Evolutionary conservation across 768 basidiomycete species (phyloP), one percentile per base, ranked within the genome.

Genomic region (Macrolepiota fuliginosa): DNA sequence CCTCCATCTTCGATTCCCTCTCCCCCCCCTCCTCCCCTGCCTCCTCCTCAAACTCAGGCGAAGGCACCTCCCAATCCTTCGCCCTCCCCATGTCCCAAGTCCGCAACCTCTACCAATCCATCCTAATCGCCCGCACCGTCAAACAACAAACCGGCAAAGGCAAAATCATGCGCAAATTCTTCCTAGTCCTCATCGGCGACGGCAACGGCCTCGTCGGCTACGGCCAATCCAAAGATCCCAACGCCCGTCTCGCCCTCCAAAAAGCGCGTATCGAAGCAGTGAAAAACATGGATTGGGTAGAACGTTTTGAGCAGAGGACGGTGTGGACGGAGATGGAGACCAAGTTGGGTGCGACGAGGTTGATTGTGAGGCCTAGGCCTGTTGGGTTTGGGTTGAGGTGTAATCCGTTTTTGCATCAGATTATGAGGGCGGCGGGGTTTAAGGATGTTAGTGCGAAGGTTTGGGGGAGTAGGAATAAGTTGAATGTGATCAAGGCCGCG

Each of bases 371-470:
- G 25, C 91, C 90, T 0, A 81, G 90, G 35, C 89, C 91, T 6
- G 84, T 92, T 70, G 97, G 97, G 1, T 98, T 98, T 72, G 97
- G 97, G 6, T 77, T 99, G 60, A 81, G 88, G 61, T 93, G 92
- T 70, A 94, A 96, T 68, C 95, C 94, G 1, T 84, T 88, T 69
- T 76, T 99, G 56, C 95, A 99, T 73, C 85, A 89, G 69, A 83
- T 99, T 45, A 81, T 96, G 69, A 91, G 92, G 66, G 94, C 95
- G 0, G 96, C 95, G 0, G 97, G 96, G 11, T 91, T 99, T 76
- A 91, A 93, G 72, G 96, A 99, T 75, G 82, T 92, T 46, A 94
- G 92, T 66, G 96, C 92, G 32, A 98, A 97, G 75, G 91, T 98
- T 19, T 92, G 92, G 86, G 95, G 96, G 15, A 95, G 92, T 69